Evolutionary conservation across 2,329 filamentous ascomycete species (phyloP).

Genomic region (Exophiala sp.): DNA sequence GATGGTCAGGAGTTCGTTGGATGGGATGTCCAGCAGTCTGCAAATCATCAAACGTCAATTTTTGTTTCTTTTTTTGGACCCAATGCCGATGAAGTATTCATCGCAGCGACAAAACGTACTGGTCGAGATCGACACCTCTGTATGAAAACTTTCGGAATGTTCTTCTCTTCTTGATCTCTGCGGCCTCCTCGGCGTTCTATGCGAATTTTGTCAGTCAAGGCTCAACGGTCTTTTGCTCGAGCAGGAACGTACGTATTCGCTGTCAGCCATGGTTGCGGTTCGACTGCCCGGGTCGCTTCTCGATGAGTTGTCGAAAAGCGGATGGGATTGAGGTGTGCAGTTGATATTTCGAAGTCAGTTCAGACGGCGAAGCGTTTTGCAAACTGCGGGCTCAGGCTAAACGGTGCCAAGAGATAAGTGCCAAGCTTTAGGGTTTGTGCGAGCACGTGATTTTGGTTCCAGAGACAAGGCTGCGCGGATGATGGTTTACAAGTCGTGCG

Average conservation of each 20-base stretch:
- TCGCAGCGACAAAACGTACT: conserved; percentile 61
- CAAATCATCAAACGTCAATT: conserved; percentile 19
- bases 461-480: no score
- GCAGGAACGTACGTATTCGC: conserved; percentile 71
- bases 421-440: no score
- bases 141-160: conserved; percentile 99
- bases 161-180: conserved; percentile 99
- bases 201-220: conserved; percentile 18
- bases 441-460: conserved; percentile 7
- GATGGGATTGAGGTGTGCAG: conserved; percentile 35
- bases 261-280: conserved; percentile 76
- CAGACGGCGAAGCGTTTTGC: not conserved
- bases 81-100: not conserved
- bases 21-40: conserved; percentile 97
- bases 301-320: conserved; percentile 46
- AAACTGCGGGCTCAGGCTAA: not conserved
- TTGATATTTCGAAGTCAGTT: conserved; percentile 5
- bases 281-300: conserved; percentile 43
- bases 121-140: conserved; percentile 98
- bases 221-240: not conserved
- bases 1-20: conserved; percentile 98
- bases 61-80: conserved; percentile 31
- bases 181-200: conserved; percentile 95
- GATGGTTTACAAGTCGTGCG: no score
- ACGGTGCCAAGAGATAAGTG: no score